Conservation (phyloP, 208 protist genomes). For the Leishmania arabica region DNA sequence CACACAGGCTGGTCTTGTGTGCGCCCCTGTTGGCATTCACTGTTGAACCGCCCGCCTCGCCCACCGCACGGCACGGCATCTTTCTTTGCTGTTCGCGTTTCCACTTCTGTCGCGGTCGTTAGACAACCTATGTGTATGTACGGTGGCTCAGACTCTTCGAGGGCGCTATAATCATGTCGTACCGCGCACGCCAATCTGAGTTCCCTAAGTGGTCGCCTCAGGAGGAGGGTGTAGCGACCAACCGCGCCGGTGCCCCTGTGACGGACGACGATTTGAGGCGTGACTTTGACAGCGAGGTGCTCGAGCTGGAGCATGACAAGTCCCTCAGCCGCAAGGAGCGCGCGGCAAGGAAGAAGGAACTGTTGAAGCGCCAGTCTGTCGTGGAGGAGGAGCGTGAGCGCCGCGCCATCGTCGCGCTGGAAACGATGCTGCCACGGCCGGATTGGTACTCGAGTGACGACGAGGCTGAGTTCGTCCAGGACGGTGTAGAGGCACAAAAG, state of each 20-base stretch:
- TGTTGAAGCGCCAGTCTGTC: conserved; percentile 22
- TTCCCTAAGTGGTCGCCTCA: background rate
- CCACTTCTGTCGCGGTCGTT: background rate
- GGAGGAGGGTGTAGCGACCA: conserved; percentile 1
- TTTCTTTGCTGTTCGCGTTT: background rate
- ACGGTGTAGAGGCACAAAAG: conserved; percentile 27
- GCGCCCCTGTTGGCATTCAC: no score
- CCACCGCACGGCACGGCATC: background rate
- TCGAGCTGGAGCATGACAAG: conserved; percentile 18
- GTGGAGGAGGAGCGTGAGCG: conserved; percentile 34
- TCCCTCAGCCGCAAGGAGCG: conserved; percentile 24
- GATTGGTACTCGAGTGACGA: conserved; percentile 60
- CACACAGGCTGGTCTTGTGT: no score
- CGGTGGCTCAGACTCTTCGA: background rate
- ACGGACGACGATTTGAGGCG: conserved; percentile 31
- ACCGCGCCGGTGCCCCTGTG: conserved; percentile 15
- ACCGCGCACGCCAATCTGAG: background rate
- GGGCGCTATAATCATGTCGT: background rate
- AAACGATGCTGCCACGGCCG: conserved; percentile 44
- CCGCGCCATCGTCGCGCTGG: conserved; percentile 33
- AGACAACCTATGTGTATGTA: background rate
- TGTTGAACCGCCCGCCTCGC: background rate
- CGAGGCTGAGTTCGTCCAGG: conserved; percentile 30
- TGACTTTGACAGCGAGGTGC: conserved; percentile 32
- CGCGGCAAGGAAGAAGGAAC: conserved; percentile 22